phyloP scores from a whole-genome alignment of 306 rosid species.

The Acacia melanoxylon region DNA sequence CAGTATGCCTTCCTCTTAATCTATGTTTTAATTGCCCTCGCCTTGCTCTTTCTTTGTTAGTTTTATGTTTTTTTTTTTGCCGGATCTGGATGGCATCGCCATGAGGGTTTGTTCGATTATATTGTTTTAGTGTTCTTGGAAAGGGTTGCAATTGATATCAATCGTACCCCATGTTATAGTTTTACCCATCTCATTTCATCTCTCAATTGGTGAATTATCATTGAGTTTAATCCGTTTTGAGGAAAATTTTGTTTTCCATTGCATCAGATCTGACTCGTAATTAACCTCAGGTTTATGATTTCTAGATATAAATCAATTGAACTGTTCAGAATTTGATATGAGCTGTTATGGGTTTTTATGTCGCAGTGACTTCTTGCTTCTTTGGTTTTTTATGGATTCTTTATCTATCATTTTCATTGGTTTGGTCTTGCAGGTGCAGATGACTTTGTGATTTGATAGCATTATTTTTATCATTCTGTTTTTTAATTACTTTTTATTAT shows the following conservation, averaged over 20 bases:
- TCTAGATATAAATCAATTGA: constrained; percentile 13
- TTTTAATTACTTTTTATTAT: not conserved
- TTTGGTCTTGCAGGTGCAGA: constrained; percentile 29
- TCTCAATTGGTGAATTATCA: not conserved
- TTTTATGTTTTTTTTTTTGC: not conserved
- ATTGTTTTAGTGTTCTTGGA: constrained; percentile 8
- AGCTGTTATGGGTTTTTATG: constrained; percentile 17
- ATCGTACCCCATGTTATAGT: constrained; percentile 19
- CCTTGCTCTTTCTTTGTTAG: not conserved
- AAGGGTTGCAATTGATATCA: constrained; percentile 22
- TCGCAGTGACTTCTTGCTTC: not conserved
- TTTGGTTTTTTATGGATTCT: not conserved
- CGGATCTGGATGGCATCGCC: constrained; percentile 35
- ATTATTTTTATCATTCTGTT: constrained; percentile 18
- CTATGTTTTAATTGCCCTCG: not conserved
- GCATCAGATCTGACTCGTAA: constrained; percentile 34
- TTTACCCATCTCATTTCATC: constrained; percentile 14
- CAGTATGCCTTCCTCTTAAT: constrained; percentile 33
- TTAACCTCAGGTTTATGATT: constrained; percentile 23
- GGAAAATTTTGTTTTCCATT: not conserved
- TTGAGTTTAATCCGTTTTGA: not conserved
- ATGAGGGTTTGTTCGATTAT: constrained; percentile 14
- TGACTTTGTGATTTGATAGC: constrained; percentile 9
- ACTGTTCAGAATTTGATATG: not conserved
- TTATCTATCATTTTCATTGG: constrained; percentile 44